phyloP scores from a whole-genome alignment of 2,329 filamentous ascomycete species.

The Hypoxylon sp. region DNA sequence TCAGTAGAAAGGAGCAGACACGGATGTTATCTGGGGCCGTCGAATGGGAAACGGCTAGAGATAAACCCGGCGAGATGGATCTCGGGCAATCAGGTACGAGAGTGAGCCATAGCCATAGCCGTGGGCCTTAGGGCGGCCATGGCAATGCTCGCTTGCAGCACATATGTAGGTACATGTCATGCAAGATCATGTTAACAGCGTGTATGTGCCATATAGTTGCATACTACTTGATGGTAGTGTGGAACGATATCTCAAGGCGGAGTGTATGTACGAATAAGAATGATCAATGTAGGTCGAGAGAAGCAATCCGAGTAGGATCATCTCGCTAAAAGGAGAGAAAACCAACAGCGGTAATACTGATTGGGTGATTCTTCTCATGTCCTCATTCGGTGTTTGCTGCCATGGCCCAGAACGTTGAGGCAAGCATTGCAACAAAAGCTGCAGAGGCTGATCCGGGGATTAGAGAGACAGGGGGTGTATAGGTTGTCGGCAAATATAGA shows the following conservation, averaged over 20 bases:
- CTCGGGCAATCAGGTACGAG: no score
- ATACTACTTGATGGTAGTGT: no score
- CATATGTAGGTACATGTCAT: constrained; percentile 17
- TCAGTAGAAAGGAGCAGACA: constrained; percentile 20
- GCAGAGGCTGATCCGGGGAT: constrained; percentile 21
- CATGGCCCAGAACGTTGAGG: constrained; percentile 22
- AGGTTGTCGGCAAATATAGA: constrained; percentile 34
- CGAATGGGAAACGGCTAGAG: constrained; percentile 18
- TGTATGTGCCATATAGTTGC: no score
- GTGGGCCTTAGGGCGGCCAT: constrained; percentile 15
- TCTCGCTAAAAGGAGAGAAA: constrained; percentile 19
- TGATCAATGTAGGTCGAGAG: constrained; percentile 10
- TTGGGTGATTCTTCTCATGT: constrained; percentile 30
- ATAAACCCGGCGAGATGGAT: no score
- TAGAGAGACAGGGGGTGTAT: constrained; percentile 16
- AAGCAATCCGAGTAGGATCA: constrained; percentile 25
- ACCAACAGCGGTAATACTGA: constrained; percentile 24
- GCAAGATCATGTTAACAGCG: constrained; percentile 15
- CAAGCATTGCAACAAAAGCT: constrained; percentile 8
- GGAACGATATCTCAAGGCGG: no score
- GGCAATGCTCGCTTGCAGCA: constrained; percentile 21
- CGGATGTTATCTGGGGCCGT: constrained; percentile 11
- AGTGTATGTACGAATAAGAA: neutral
- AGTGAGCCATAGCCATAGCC: constrained; percentile 6
- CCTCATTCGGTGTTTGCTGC: constrained; percentile 30